A percentile compares a stretch with the other conserved stretches of the same genome.
Conservation (phyloP, 352 stramenopile genomes). For the Phytophthora brassicae region DNA sequence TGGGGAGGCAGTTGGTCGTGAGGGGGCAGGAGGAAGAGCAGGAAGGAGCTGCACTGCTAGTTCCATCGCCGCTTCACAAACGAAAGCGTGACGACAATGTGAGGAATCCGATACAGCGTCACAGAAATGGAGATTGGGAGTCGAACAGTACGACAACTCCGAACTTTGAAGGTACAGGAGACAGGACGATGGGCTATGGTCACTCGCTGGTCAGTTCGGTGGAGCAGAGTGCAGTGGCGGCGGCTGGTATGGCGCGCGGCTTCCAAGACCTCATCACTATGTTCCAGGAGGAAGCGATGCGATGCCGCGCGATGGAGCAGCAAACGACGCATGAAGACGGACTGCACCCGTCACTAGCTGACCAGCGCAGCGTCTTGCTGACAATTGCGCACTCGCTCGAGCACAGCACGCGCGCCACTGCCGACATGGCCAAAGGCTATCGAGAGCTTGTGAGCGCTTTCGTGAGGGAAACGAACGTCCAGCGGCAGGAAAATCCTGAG, state of each 20-base stretch:
- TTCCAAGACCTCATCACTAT: constrained; percentile 45
- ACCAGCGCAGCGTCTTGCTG: constrained; percentile 37
- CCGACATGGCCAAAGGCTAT: constrained; percentile 47
- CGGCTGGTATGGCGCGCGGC: constrained; percentile 43
- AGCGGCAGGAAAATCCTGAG: neutral
- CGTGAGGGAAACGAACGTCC: constrained; percentile 22
- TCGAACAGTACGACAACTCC: constrained; percentile 5
- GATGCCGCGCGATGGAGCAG: constrained; percentile 26
- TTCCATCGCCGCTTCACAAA: constrained; percentile 1
- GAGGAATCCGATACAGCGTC: neutral
- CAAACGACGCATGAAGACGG: constrained; percentile 1
- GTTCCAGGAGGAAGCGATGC: constrained; percentile 36
- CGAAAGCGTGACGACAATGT: constrained; percentile 15
- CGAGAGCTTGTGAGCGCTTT: constrained; percentile 39
- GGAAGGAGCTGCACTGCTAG: neutral
- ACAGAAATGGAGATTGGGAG: neutral
- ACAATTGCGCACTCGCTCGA: constrained; percentile 43
- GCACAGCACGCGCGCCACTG: constrained; percentile 46
- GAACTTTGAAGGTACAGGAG: constrained; percentile 5
- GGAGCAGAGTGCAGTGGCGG: constrained; percentile 51
- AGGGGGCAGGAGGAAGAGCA: neutral
- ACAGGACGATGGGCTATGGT: constrained; percentile 11
- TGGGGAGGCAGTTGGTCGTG: neutral
- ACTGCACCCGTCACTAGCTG: constrained; percentile 9
- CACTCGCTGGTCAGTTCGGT: constrained; percentile 44